Percentiles rank a stretch among this genome's conserved stretches.
These are phyloP conservation scores for Gaultheria prostrata DNA, from an alignment of 148 eudicot genomes.

Conservation along the genomic window DNA sequence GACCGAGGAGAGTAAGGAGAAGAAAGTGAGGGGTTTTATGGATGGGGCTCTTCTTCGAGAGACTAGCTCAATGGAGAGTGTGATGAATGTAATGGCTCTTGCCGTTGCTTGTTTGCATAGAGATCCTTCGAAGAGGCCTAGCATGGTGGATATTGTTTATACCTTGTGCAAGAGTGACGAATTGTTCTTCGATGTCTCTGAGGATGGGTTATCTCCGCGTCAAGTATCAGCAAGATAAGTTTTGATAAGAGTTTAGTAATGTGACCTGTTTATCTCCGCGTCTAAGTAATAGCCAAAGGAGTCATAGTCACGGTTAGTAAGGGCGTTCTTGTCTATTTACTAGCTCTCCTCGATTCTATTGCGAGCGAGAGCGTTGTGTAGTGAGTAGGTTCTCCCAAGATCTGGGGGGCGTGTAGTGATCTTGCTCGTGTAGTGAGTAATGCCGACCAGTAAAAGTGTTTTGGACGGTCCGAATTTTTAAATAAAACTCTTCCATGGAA, in stretches of 20 bases:
- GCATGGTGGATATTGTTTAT: conserved; percentile 89
- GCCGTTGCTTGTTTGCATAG: conserved; percentile 65
- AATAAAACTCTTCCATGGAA: too few relatives aligned
- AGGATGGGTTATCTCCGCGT: conserved; percentile 46
- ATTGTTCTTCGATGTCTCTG: conserved; percentile 47
- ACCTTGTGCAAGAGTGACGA: conserved; percentile 85
- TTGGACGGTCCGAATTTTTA: too few relatives aligned
- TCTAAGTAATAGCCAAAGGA: neutral
- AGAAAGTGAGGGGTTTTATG: conserved; percentile 48
- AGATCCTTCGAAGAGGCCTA: conserved; percentile 68
- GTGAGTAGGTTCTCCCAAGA: neutral
- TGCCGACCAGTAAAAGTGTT: too few relatives aligned
- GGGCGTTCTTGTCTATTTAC: neutral
- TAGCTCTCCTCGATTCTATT: neutral
- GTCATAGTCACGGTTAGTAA: neutral
- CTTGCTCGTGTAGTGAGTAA: too few relatives aligned
- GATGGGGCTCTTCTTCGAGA: conserved; percentile 45
- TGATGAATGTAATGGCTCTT: conserved; percentile 48
- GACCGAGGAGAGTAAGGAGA: conserved; percentile 38
- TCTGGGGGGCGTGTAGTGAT: too few relatives aligned
- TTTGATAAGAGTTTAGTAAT: neutral
- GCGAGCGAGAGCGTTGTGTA: neutral
- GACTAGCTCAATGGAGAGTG: conserved; percentile 46
- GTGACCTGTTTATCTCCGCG: neutral
- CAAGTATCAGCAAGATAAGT: conserved; percentile 32